These are phyloP conservation scores for Phytophthora syringae DNA, from an alignment of 352 stramenopile genomes.

Conservation along the genomic window DNA sequence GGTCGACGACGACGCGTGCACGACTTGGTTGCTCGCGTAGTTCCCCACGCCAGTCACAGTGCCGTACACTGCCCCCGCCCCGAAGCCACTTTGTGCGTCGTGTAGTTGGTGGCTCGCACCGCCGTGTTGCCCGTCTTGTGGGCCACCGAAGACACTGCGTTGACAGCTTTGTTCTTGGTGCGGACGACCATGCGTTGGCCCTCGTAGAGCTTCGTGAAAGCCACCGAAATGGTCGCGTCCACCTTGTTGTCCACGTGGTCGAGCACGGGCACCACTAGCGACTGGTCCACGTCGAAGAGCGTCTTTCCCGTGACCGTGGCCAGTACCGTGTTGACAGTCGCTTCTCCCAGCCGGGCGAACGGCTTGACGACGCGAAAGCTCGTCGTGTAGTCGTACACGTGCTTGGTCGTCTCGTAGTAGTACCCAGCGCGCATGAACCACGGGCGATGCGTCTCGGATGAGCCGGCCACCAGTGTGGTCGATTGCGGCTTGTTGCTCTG, in stretches of 20 bases:
- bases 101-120: conserved; percentile 65
- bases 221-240: conserved; percentile 65
- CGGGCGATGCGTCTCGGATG: conserved; percentile 53
- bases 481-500: neutral
- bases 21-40: conserved; percentile 65
- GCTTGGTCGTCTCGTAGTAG: conserved; percentile 85
- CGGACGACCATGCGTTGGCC: conserved; percentile 68
- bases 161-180: conserved; percentile 67
- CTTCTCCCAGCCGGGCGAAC: conserved; percentile 71
- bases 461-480: conserved; percentile 9
- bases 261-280: conserved; percentile 62
- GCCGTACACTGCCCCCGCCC: conserved; percentile 40
- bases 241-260: conserved; percentile 74
- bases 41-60: conserved; percentile 54
- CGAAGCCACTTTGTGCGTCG: conserved; percentile 44
- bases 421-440: conserved; percentile 80
- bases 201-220: conserved; percentile 70
- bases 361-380: conserved; percentile 74
- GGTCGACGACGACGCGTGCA: conserved; percentile 73
- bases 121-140: conserved; percentile 52
- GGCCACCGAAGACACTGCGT: conserved; percentile 41
- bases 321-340: conserved; percentile 69
- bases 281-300: conserved; percentile 64
- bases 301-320: conserved; percentile 65
- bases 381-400: conserved; percentile 84